Percentiles rank a stretch among this genome's conserved stretches.
Conservation (phyloP, 176 grass and related monocot species). For the Saccharum officinarum region DNA sequence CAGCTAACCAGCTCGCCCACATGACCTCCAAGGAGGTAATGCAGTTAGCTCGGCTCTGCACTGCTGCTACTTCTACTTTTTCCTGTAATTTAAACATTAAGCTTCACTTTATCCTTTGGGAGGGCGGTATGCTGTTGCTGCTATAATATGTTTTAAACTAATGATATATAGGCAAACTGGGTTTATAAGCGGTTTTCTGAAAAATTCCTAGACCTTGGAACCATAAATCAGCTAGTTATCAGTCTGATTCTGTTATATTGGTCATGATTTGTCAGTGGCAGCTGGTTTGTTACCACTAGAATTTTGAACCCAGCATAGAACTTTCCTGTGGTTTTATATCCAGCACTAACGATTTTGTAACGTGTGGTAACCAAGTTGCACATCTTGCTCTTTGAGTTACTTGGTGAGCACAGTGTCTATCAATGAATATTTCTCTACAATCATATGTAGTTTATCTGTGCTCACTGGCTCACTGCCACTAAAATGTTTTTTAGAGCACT, state of each 20-base stretch:
- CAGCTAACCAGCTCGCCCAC: slow-evolving; percentile 75
- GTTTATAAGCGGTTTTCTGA: background rate
- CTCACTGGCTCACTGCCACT: background rate
- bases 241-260: background rate
- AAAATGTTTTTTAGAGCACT: background rate
- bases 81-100: background rate
- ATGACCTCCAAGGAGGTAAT: slow-evolving; percentile 98
- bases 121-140: background rate
- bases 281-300: background rate
- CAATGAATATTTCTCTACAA: background rate
- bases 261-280: background rate
- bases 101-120: slow-evolving; percentile 11
- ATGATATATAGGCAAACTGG: background rate
- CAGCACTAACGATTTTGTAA: background rate
- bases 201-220: background rate
- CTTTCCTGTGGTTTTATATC: background rate
- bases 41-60: background rate
- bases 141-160: background rate
- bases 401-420: background rate
- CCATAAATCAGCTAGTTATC: background rate
- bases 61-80: background rate
- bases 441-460: background rate
- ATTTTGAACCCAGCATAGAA: too few species aligned
- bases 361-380: background rate
- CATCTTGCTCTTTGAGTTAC: background rate